phyloP scores from a whole-genome alignment of 352 stramenopile genomes.

The Phytopythium kandeliae region DNA sequence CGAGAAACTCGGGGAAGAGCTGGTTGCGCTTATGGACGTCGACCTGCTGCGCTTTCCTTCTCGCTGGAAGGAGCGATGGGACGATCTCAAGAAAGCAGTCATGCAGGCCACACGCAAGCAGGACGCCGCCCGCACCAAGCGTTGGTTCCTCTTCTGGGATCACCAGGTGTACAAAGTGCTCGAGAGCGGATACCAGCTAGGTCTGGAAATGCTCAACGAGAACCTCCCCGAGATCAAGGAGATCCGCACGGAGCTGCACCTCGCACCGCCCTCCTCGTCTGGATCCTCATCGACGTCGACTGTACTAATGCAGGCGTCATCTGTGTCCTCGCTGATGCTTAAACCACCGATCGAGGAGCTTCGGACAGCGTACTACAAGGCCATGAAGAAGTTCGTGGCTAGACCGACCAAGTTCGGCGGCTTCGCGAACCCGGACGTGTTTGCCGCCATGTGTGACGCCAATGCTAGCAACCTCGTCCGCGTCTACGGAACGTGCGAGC shows the following conservation, averaged over 20 bases:
- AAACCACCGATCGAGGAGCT: constrained; percentile 92
- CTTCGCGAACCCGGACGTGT: constrained; percentile 86
- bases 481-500: constrained; percentile 90
- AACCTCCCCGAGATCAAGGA: constrained; percentile 89
- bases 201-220: constrained; percentile 93
- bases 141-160: constrained; percentile 94
- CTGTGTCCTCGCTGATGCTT: constrained; percentile 56
- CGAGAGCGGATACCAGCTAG: constrained; percentile 91
- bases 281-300: constrained; percentile 10
- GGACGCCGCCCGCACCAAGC: constrained; percentile 65
- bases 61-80: constrained; percentile 87
- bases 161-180: constrained; percentile 95
- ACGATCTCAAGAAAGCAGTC: constrained; percentile 76
- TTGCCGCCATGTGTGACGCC: constrained; percentile 82
- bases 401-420: constrained; percentile 86
- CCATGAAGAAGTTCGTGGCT: constrained; percentile 94
- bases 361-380: constrained; percentile 91
- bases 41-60: constrained; percentile 82
- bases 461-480: constrained; percentile 84
- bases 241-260: constrained; percentile 71
- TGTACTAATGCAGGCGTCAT: not conserved
- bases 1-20: constrained; percentile 72
- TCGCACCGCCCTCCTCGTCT: constrained; percentile 22
- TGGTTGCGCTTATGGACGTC: constrained; percentile 84
- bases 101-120: constrained; percentile 75